Conservation (phyloP, 129 eudicot species). For the Saposhnikovia divaricata region DNA sequence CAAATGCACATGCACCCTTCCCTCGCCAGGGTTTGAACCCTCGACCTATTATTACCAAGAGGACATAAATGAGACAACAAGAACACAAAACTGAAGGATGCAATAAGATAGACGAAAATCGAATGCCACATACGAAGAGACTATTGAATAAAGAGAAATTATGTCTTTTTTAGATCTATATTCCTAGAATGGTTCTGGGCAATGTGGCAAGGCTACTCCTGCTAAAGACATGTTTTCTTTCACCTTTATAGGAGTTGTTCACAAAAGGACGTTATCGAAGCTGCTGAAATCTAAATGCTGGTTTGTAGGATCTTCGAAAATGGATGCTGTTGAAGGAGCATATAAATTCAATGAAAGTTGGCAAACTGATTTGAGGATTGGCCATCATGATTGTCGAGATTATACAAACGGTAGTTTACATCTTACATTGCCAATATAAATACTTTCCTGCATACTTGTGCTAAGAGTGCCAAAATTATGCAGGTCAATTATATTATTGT, state of each 20-base stretch:
- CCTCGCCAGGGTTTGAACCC: too few relatives aligned
- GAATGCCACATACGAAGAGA: background rate
- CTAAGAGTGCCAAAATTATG: background rate
- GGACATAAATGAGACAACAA: background rate
- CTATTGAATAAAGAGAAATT: background rate
- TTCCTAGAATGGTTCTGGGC: background rate
- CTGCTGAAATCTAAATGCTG: constrained; percentile 69
- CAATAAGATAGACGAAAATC: background rate
- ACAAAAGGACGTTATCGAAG: constrained; percentile 45
- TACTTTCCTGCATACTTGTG: background rate
- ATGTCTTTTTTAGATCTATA: background rate
- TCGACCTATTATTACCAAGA: too few relatives aligned
- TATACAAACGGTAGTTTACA: constrained; percentile 51
- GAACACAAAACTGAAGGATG: background rate
- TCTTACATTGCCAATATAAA: background rate
- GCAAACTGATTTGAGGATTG: constrained; percentile 59
- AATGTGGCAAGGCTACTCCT: background rate
- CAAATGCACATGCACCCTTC: too few relatives aligned
- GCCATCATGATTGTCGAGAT: constrained; percentile 76
- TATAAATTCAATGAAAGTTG: constrained; percentile 50
- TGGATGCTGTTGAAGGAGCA: constrained; percentile 36
- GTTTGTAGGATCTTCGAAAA: constrained; percentile 55
- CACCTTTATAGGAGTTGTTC: constrained; percentile 49
- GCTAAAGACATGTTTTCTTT: background rate
- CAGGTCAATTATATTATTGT: background rate